Base-by-base conservation (phyloP, 1,139 yeast species). In the Taiozyma sp. region DNA sequence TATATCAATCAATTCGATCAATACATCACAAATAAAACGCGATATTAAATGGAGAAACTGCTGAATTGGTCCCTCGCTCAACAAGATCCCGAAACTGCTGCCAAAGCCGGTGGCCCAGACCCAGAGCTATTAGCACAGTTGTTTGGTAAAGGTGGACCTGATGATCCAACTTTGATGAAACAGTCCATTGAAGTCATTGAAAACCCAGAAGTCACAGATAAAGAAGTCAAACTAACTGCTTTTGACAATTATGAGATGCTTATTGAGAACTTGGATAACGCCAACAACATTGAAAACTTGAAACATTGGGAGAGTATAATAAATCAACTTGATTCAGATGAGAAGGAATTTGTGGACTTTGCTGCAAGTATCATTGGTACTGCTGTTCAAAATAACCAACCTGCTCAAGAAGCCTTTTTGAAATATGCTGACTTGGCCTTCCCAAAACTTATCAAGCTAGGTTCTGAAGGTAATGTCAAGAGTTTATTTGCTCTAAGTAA, bases 241-340 rank as follows among this genome's bases (percentile, higher is more conserved):
- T 78, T 92, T 55, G 98, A 93, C 57, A 90, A 91, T 67, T 86
- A 92, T 63, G 97, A 93, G 67, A 90, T 92, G 95, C 75, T 93
- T 53, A 87, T 93, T 54, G 99, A 93, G 66, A 91, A 91, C 64
- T 71, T 93, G 58, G 99, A 93, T 68, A 93, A 93, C 67, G 98
- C 99, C 27, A 92, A 93, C 69, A 91, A 90, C 63, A 85, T 93
- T 57, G 93, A 87, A 58, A 87, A 87, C 61, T 68, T 91, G 74
- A 80, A 82, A 55, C 76, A 92, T 59, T 95, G 98, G 99, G 82
- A 79, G 14, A 75, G 82, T 7, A 67, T 91, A 46, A 71, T 88
- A 42, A 67, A 67, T 1, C 79, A 82, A 51, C 70, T 87, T 49
- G 70, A 72, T 42, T 70, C 72, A 42, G 69, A 72, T 4, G 74